Evolutionary conservation across 495 filamentous ascomycete genomes (phyloP).

Genomic region (Gamarada debralockiae): DNA sequence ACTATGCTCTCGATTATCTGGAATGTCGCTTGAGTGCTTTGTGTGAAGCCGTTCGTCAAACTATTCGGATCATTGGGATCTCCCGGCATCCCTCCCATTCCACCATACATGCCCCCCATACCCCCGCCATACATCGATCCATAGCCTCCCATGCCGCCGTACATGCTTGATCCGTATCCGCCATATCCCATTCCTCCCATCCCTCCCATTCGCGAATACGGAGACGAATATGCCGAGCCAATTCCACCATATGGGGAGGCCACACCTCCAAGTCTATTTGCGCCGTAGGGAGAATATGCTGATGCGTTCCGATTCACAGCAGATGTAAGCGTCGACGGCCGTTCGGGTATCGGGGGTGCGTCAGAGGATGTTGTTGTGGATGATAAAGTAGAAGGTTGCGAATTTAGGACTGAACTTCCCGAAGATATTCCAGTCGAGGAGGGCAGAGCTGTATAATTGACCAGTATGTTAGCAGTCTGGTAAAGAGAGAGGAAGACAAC

Average conservation of each 20-base stretch:
- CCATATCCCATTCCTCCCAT: conserved; percentile 42
- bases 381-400: conserved; percentile 36
- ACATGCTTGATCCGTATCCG: conserved; percentile 50
- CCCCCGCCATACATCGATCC: conserved; percentile 39
- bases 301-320: conserved; percentile 81
- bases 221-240: conserved; percentile 41
- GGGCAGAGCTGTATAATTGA: conserved; percentile 14
- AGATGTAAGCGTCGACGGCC: conserved; percentile 70
- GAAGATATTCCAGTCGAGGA: conserved; percentile 8
- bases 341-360: conserved; percentile 64
- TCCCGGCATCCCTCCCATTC: conserved; percentile 53
- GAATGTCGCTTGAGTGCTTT: conserved; percentile 95
- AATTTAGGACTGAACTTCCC: conserved; percentile 14
- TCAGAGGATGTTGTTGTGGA: conserved; percentile 38
- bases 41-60: conserved; percentile 83
- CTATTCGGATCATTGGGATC: conserved; percentile 93
- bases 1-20: conserved; percentile 98
- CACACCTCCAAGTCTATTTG: conserved; percentile 52
- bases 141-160: conserved; percentile 56
- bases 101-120: conserved; percentile 49
- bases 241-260: conserved; percentile 59
- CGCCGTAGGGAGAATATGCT: conserved; percentile 73
- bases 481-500: conserved; percentile 27
- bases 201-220: conserved; percentile 44
- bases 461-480: not conserved